Evolutionary conservation across 768 basidiomycete species (phyloP).

Genomic region (Nevesoporus exiguus): DNA sequence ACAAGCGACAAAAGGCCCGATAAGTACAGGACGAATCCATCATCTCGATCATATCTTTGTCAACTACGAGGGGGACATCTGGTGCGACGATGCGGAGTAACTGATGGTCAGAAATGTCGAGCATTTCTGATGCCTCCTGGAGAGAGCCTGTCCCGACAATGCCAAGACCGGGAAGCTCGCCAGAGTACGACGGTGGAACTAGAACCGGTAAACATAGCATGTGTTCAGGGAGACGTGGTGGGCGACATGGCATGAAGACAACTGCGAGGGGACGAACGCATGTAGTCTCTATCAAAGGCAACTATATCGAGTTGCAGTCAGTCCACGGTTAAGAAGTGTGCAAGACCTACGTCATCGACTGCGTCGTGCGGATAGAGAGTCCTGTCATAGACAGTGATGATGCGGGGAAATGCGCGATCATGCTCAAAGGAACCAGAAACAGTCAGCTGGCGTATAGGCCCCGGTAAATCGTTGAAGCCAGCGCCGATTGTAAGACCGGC

Average conservation of each 20-base stretch:
- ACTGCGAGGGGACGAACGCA: conserved; percentile 61
- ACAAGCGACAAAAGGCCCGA: conserved; percentile 45
- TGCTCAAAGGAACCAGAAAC: conserved; percentile 27
- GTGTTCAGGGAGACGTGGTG: conserved; percentile 36
- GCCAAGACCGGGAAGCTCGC: conserved; percentile 26
- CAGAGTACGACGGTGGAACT: conserved; percentile 20
- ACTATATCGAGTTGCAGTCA: conserved; percentile 36
- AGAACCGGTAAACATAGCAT: conserved; percentile 60
- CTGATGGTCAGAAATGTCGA: conserved; percentile 41
- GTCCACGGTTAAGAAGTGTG: conserved; percentile 16
- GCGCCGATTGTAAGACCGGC: conserved; percentile 29
- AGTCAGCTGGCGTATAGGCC: conserved; percentile 22
- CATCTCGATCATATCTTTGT: conserved; percentile 42
- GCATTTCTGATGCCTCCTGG: conserved; percentile 42
- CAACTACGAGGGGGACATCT: conserved; percentile 40
- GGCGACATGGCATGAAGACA: conserved; percentile 56
- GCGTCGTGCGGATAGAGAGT: conserved; percentile 16
- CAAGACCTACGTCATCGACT: conserved; percentile 29
- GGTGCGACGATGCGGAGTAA: conserved; percentile 37
- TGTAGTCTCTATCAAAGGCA: conserved; percentile 36
- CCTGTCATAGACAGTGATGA: conserved; percentile 41
- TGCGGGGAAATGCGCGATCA: conserved; percentile 27
- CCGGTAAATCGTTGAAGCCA: conserved; percentile 21
- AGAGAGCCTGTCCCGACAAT: conserved; percentile 24
- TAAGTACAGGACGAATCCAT: conserved; percentile 42